These are phyloP conservation scores for Penicillium steckii DNA, from an alignment of 495 filamentous ascomycete species.

Conservation along the genomic window DNA sequence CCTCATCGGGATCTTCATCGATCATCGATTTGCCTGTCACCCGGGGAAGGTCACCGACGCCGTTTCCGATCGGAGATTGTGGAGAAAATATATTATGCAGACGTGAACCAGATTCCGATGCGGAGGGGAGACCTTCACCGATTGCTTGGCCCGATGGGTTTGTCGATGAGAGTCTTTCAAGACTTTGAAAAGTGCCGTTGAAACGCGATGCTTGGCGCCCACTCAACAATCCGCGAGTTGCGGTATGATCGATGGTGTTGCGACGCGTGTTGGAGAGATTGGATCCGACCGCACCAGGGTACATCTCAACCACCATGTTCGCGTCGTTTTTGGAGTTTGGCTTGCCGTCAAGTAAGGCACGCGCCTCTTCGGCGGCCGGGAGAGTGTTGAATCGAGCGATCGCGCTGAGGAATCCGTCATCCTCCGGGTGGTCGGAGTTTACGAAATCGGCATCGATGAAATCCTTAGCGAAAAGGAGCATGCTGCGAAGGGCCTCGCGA, in stretches of 20 bases:
- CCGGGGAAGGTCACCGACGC: slow-evolving; percentile 65
- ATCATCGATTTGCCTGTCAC: slow-evolving; percentile 82
- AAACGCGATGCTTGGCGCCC: slow-evolving; percentile 74
- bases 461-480: slow-evolving; percentile 85
- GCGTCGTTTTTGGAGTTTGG: slow-evolving; percentile 71
- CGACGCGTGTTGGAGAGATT: slow-evolving; percentile 45
- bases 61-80: slow-evolving; percentile 78
- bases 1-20: slow-evolving; percentile 81
- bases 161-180: slow-evolving; percentile 69
- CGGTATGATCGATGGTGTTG: slow-evolving; percentile 60
- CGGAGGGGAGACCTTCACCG: slow-evolving; percentile 53
- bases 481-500: slow-evolving; percentile 69
- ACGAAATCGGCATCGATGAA: slow-evolving; percentile 73
- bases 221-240: slow-evolving; percentile 48
- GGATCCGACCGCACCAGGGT: slow-evolving; percentile 45
- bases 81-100: slow-evolving; percentile 79
- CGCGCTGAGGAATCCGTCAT: slow-evolving; percentile 70
- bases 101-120: slow-evolving; percentile 59
- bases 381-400: slow-evolving; percentile 71
- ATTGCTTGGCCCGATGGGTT: slow-evolving; percentile 54
- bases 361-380: slow-evolving; percentile 73
- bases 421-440: slow-evolving; percentile 60
- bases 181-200: slow-evolving; percentile 71
- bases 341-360: slow-evolving; percentile 76
- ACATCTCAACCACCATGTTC: slow-evolving; percentile 76